phyloP scores from a whole-genome alignment of 352 stramenopile species.

The Pythium folliculosum region DNA sequence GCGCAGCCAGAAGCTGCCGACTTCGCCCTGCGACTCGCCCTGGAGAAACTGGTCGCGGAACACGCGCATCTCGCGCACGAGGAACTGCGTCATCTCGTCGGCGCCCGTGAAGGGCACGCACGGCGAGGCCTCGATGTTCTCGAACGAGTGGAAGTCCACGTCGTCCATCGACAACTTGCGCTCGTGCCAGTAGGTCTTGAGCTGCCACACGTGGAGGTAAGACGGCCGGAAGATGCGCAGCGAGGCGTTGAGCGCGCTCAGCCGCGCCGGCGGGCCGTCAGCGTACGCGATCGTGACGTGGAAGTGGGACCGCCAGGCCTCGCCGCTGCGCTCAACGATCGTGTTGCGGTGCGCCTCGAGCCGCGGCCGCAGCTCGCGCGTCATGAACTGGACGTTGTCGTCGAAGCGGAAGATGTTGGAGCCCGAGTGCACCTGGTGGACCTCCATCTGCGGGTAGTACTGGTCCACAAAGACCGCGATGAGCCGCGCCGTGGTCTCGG shows the following conservation, averaged over 20 bases:
- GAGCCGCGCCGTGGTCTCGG: constrained; percentile 90
- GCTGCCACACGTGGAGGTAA: constrained; percentile 98
- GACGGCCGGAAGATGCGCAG: constrained; percentile 93
- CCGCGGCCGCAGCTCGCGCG: constrained; percentile 92
- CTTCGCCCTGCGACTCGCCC: constrained; percentile 79
- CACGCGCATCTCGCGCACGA: constrained; percentile 93
- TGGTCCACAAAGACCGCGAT: constrained; percentile 92
- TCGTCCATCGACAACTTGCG: constrained; percentile 94
- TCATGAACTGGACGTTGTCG: constrained; percentile 98
- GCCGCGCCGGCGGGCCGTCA: constrained; percentile 93
- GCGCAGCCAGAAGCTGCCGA: constrained; percentile 96
- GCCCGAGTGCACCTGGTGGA: constrained; percentile 94
- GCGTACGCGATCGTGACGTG: constrained; percentile 96
- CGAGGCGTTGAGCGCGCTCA: constrained; percentile 96
- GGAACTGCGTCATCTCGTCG: constrained; percentile 77
- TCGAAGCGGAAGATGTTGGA: constrained; percentile 96
- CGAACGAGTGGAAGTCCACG: constrained; percentile 96
- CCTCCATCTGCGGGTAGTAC: constrained; percentile 92
- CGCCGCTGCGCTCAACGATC: constrained; percentile 88
- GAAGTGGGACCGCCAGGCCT: constrained; percentile 94
- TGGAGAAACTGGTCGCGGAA: constrained; percentile 86
- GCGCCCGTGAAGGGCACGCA: constrained; percentile 82
- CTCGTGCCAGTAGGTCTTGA: constrained; percentile 99
- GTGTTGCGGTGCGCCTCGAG: constrained; percentile 94
- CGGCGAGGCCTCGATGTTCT: constrained; percentile 96